A percentile compares a stretch with the other conserved stretches of the same genome.
phyloP scores from a whole-genome alignment of 495 filamentous ascomycete species.

The Cairneyella variabilis region DNA sequence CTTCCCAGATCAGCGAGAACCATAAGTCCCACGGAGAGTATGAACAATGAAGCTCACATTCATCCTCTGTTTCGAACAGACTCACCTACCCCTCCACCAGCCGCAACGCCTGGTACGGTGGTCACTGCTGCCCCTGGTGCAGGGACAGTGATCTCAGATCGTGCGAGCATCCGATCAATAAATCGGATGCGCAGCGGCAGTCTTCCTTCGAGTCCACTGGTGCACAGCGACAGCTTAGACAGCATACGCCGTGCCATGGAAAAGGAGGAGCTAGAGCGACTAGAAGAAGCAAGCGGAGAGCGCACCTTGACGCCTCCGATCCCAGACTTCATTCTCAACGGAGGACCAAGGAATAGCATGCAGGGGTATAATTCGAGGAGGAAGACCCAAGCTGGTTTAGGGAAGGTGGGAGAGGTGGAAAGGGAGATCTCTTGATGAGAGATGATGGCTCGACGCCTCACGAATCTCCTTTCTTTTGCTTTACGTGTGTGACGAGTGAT shows the following conservation, averaged over 20 bases:
- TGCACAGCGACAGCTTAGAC: slow-evolving; percentile 46
- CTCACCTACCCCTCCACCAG: slow-evolving; percentile 66
- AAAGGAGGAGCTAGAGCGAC: slow-evolving; percentile 26
- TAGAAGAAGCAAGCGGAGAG: slow-evolving; percentile 30
- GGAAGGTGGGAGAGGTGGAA: slow-evolving; percentile 7
- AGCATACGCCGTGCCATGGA: slow-evolving; percentile 32
- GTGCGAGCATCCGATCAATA: slow-evolving; percentile 48
- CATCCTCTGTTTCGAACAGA: slow-evolving; percentile 81
- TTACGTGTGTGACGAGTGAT: background rate
- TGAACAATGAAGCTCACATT: slow-evolving; percentile 60
- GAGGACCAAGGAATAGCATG: slow-evolving; percentile 42
- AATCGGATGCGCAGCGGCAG: slow-evolving; percentile 66
- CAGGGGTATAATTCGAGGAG: slow-evolving; percentile 29
- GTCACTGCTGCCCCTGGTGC: slow-evolving; percentile 69
- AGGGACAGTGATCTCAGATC: slow-evolving; percentile 60
- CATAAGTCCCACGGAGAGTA: slow-evolving; percentile 35
- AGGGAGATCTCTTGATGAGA: slow-evolving; percentile 7
- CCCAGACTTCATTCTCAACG: slow-evolving; percentile 52
- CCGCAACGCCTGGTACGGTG: slow-evolving; percentile 62
- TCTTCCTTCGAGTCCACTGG: slow-evolving; percentile 50
- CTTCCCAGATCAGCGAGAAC: slow-evolving; percentile 1
- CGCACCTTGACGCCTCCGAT: slow-evolving; percentile 52
- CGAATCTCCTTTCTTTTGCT: slow-evolving; percentile 19
- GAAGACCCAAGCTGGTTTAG: slow-evolving; percentile 10
- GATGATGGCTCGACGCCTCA: slow-evolving; percentile 22